Evolutionary conservation across 208 protist genomes (phyloP).

Genomic region (Sergeia podlipaevii): DNA sequence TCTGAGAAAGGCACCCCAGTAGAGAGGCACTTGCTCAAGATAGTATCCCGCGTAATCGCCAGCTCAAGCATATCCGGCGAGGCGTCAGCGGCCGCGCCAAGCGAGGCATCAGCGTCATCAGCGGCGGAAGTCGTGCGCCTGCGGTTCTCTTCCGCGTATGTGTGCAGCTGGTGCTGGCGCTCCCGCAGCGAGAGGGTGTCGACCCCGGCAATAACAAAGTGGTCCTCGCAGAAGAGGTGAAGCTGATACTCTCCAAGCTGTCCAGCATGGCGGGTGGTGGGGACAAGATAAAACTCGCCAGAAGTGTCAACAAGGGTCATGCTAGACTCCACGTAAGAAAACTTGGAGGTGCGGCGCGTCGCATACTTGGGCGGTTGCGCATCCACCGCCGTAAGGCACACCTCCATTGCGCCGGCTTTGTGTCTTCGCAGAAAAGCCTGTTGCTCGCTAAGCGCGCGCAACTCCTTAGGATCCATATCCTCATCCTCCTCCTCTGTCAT

Average conservation of each 20-base stretch:
- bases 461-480: slow-evolving; percentile 1
- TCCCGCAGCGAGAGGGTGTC: slow-evolving; percentile 20
- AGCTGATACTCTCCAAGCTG: slow-evolving; percentile 49
- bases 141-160: slow-evolving; percentile 37
- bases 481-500: slow-evolving; percentile 3
- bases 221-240: slow-evolving; percentile 50
- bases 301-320: slow-evolving; percentile 18
- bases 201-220: slow-evolving; percentile 47
- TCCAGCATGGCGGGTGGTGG: slow-evolving; percentile 58
- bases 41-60: slow-evolving; percentile 28
- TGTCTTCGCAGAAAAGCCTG: slow-evolving; percentile 41
- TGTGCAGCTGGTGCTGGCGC: slow-evolving; percentile 28
- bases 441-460: slow-evolving; percentile 21
- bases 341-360: slow-evolving; percentile 26
- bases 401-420: slow-evolving; percentile 24
- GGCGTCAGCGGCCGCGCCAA: not conserved
- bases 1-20: slow-evolving; percentile 56
- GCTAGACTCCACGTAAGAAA: slow-evolving; percentile 14
- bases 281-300: slow-evolving; percentile 44
- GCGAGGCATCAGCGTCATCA: not conserved
- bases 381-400: slow-evolving; percentile 37
- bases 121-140: not conserved
- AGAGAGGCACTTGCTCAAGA: slow-evolving; percentile 36
- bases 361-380: slow-evolving; percentile 34
- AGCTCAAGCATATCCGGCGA: slow-evolving; percentile 11